These are phyloP conservation scores for Dentipellis fragilis DNA, from an alignment of 768 basidiomycete species.

Conservation along the genomic window DNA sequence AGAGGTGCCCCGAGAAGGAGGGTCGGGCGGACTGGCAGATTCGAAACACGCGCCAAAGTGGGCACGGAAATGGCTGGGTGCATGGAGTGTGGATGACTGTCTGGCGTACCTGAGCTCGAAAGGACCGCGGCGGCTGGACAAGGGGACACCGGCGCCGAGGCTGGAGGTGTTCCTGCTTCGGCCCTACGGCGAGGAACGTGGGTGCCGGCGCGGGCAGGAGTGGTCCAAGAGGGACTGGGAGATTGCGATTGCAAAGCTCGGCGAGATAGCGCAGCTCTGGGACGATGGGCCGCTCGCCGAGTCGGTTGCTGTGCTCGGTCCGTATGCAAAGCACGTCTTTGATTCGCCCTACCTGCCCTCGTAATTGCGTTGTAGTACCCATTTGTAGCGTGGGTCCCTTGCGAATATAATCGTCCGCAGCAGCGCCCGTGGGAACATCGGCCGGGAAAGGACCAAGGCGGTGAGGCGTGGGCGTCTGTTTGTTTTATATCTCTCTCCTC, in stretches of 20 bases:
- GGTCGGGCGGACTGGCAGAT: constrained; percentile 21
- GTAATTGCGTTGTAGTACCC: background rate
- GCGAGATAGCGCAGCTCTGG: constrained; percentile 40
- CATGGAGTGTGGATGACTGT: constrained; percentile 48
- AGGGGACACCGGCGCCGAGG: constrained; percentile 1
- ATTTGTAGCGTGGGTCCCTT: too few species aligned
- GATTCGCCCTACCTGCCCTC: constrained; percentile 30
- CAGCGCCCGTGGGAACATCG: background rate
- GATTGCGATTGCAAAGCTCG: constrained; percentile 36
- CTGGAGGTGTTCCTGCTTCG: constrained; percentile 20
- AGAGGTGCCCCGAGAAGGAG: constrained; percentile 24
- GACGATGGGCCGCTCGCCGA: constrained; percentile 40
- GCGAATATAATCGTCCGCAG: background rate
- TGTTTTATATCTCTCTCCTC: constrained; percentile 5
- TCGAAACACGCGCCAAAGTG: constrained; percentile 54
- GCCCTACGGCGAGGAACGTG: constrained; percentile 37
- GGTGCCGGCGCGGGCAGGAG: constrained; percentile 61
- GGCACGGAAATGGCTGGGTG: constrained; percentile 27
- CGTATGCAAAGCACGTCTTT: constrained; percentile 41
- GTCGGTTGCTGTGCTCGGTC: constrained; percentile 37
- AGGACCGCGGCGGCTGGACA: constrained; percentile 17
- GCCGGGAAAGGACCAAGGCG: background rate
- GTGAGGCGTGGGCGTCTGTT: background rate
- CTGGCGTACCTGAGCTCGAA: constrained; percentile 44
- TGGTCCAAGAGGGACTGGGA: constrained; percentile 68